Conservation (phyloP, 192 early-diverging fungal species). For the Neocallimastix lanati region DNA sequence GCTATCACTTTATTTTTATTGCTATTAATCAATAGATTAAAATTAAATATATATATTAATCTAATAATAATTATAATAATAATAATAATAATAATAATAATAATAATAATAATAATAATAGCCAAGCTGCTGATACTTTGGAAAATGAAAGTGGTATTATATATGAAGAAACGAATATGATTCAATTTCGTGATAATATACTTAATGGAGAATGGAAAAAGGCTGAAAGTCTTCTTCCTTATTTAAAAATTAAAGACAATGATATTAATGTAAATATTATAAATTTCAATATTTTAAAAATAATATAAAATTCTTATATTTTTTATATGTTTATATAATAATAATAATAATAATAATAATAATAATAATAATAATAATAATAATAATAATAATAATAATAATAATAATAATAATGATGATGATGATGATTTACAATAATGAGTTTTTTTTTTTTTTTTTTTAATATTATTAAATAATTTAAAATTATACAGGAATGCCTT, state of each 20-base stretch:
- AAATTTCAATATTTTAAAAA: too few species aligned
- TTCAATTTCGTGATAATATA: slow-evolving; percentile 49
- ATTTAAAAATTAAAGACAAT: slow-evolving; percentile 18
- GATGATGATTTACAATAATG: too few species aligned
- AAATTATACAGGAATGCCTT: slow-evolving; percentile 1
- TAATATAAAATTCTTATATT: too few species aligned
- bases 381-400: too few species aligned
- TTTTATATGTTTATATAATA: too few species aligned
- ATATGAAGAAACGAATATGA: slow-evolving; percentile 51
- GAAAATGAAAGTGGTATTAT: slow-evolving; percentile 62
- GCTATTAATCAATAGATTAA: not conserved
- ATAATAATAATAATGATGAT: too few species aligned
- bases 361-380: too few species aligned
- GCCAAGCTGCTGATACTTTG: slow-evolving; percentile 44
- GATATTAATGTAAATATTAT: not conserved
- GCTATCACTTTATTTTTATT: too few species aligned
- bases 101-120: slow-evolving; percentile 8
- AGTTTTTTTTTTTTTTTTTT: too few species aligned
- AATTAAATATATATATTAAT: too few species aligned
- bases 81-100: slow-evolving; percentile 10
- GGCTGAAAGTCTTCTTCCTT: slow-evolving; percentile 35
- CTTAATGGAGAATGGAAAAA: slow-evolving; percentile 59
- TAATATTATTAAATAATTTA: not conserved
- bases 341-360: too few species aligned
- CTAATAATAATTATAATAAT: not conserved